Evolutionary conservation across 2,329 filamentous ascomycete genomes (phyloP).

Genomic region (Fusarium subtropicale): DNA sequence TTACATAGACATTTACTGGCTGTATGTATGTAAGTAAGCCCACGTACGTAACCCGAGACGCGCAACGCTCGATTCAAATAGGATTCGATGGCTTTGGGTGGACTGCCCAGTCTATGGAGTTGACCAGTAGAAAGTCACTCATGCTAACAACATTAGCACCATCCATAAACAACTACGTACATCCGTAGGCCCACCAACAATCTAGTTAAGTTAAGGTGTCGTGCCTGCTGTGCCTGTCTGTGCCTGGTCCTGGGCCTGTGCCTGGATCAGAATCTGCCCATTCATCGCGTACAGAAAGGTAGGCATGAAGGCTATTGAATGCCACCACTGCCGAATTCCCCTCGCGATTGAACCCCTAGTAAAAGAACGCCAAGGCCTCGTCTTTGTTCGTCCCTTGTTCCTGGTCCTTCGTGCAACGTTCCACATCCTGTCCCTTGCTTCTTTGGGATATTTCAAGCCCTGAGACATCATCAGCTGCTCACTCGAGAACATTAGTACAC

Average conservation of each 20-base stretch:
- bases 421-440: slow-evolving; percentile 38
- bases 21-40: not conserved
- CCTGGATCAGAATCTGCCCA: not conserved
- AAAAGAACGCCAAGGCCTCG: slow-evolving; percentile 12
- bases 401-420: slow-evolving; percentile 31
- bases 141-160: not conserved
- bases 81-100: not conserved
- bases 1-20: not conserved
- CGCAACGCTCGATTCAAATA: not conserved
- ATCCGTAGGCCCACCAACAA: not conserved
- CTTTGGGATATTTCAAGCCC: slow-evolving; percentile 27
- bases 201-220: not conserved
- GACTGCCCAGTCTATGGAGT: not conserved
- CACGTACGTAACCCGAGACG: not conserved
- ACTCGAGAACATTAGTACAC: not conserved
- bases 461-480: slow-evolving; percentile 27
- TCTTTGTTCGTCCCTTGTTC: slow-evolving; percentile 39
- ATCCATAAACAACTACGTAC: not conserved
- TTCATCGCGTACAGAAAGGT: not conserved
- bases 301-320: slow-evolving; percentile 1
- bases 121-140: not conserved
- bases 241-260: slow-evolving; percentile 1
- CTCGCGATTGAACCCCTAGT: slow-evolving; percentile 22
- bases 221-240: slow-evolving; percentile 10
- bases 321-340: slow-evolving; percentile 17